Percentiles rank a stretch among this genome's conserved stretches.
Conservation (phyloP, 805 yeast species). For the Zygotorulaspora danielsina region DNA sequence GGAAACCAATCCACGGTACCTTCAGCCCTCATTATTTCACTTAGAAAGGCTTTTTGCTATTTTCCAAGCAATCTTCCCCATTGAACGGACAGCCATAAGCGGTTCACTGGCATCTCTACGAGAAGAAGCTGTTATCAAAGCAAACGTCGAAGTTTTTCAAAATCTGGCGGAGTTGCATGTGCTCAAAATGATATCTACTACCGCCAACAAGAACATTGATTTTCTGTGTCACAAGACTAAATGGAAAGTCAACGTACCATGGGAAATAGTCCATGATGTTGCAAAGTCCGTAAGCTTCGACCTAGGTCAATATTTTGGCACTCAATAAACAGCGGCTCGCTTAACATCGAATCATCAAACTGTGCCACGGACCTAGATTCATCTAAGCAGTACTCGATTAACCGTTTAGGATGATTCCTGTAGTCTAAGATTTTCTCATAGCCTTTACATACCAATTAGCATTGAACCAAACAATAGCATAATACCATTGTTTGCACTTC, state of each 20-base stretch:
- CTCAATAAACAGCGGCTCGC: slow-evolving; percentile 2
- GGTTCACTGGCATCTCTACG: slow-evolving; percentile 23
- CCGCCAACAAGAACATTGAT: slow-evolving; percentile 44
- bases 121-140: slow-evolving; percentile 29
- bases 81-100: slow-evolving; percentile 29
- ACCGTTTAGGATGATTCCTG: too few relatives aligned
- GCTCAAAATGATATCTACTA: slow-evolving; percentile 46
- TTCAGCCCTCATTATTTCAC: slow-evolving; percentile 71
- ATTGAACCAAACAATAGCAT: too few relatives aligned
- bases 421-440: too few relatives aligned
- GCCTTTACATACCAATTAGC: too few relatives aligned
- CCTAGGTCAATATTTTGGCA: slow-evolving; percentile 52
- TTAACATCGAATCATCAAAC: background rate
- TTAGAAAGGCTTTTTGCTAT: slow-evolving; percentile 79
- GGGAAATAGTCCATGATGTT: slow-evolving; percentile 57
- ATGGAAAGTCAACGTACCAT: slow-evolving; percentile 75
- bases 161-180: slow-evolving; percentile 58
- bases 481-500: too few relatives aligned
- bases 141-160: slow-evolving; percentile 48
- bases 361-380: background rate
- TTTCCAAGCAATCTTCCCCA: slow-evolving; percentile 60
- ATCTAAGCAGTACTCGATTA: too few relatives aligned
- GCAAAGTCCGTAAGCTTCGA: slow-evolving; percentile 65
- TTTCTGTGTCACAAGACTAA: slow-evolving; percentile 61
- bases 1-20: slow-evolving; percentile 54